Evolutionary conservation across 2,329 filamentous ascomycete species (phyloP).

Genomic region (Plenodomus tracheiphilus): DNA sequence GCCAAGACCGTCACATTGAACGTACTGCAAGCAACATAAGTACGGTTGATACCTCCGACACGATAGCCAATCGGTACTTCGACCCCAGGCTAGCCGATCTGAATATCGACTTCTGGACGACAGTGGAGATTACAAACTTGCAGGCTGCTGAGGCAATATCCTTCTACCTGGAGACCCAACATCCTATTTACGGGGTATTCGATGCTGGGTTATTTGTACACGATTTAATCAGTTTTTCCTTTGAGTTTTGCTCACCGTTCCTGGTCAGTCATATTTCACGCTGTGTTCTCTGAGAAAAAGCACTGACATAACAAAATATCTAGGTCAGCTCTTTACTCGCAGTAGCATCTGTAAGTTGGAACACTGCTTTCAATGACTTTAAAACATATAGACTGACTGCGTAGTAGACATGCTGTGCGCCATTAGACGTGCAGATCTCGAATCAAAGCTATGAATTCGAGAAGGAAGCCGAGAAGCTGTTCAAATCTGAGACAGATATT

Average conservation of each 20-base stretch:
- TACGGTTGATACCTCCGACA: too few relatives aligned
- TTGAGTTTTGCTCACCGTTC: slow-evolving; percentile 10
- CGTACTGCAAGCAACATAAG: too few relatives aligned
- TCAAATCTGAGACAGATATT: slow-evolving; percentile 3
- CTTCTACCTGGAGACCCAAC: slow-evolving; percentile 14
- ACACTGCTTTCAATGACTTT: neutral
- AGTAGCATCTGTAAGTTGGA: slow-evolving; percentile 9
- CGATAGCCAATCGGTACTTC: slow-evolving; percentile 3
- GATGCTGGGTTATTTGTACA: slow-evolving; percentile 12
- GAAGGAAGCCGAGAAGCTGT: slow-evolving; percentile 13
- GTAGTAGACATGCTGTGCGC: slow-evolving; percentile 2
- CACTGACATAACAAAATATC: neutral
- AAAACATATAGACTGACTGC: neutral
- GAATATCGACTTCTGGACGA: slow-evolving; percentile 14
- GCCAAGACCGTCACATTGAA: too few relatives aligned
- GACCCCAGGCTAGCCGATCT: slow-evolving; percentile 11
- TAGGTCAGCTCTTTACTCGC: slow-evolving; percentile 11
- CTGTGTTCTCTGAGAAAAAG: too few relatives aligned
- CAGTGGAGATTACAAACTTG: slow-evolving; percentile 5
- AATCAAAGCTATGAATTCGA: slow-evolving; percentile 9
- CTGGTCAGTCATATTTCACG: neutral
- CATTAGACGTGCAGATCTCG: slow-evolving; percentile 5
- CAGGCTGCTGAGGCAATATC: slow-evolving; percentile 13
- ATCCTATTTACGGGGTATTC: slow-evolving; percentile 14
- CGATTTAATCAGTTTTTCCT: slow-evolving; percentile 10